Evolutionary conservation across 306 rosid species (phyloP).

Genomic region (Prinsepia uniflora): DNA sequence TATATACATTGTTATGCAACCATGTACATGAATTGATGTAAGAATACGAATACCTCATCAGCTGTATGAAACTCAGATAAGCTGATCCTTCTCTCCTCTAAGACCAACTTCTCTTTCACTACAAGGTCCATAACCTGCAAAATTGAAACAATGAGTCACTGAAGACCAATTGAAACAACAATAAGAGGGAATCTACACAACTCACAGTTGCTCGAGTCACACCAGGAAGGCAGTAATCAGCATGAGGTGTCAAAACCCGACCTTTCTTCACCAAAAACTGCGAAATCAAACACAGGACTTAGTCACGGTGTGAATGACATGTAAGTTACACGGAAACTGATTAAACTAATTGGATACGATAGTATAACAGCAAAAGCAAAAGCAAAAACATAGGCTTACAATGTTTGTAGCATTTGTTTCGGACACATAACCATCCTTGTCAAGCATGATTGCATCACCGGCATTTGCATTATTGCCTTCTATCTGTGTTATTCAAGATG

Average conservation of each 20-base stretch:
- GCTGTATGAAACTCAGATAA: slow-evolving; percentile 81
- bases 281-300: slow-evolving; percentile 15
- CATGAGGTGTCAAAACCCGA: slow-evolving; percentile 68
- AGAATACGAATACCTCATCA: slow-evolving; percentile 60
- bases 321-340: background rate
- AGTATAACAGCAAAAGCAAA: background rate
- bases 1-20: background rate
- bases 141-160: slow-evolving; percentile 12
- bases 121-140: slow-evolving; percentile 77
- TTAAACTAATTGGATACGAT: background rate
- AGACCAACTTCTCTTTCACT: slow-evolving; percentile 50
- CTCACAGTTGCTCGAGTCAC: slow-evolving; percentile 76
- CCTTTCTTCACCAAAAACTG: slow-evolving; percentile 83
- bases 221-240: slow-evolving; percentile 91
- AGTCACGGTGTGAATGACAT: background rate
- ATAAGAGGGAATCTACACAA: slow-evolving; percentile 18
- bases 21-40: background rate
- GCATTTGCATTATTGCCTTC: slow-evolving; percentile 87
- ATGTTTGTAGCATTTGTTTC: slow-evolving; percentile 87
- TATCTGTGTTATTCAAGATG: slow-evolving; percentile 46
- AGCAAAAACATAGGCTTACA: slow-evolving; percentile 45
- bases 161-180: background rate
- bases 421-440: slow-evolving; percentile 78
- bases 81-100: slow-evolving; percentile 79
- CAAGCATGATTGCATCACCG: slow-evolving; percentile 84